Base-by-base conservation (phyloP, 345 rosid genomes). In the Salix viminalis region DNA sequence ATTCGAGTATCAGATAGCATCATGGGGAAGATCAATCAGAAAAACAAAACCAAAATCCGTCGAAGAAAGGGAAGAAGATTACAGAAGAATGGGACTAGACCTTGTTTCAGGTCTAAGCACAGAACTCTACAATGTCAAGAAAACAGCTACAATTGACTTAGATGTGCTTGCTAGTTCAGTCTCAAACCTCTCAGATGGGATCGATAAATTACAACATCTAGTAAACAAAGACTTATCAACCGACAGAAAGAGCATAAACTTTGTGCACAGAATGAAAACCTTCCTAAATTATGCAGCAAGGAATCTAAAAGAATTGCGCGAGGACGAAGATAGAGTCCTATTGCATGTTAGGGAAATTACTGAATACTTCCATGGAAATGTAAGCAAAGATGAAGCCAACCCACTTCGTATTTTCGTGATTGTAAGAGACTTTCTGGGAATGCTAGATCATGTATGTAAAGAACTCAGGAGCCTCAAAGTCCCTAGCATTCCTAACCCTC, bases 381-480 rank as follows among this genome's bases (percentile, higher is more conserved):
- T 86, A 79, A 89, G 89, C 86, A 95, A 92, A 82, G 94, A 94
- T 65, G 99, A 96, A 74, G 85, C 89, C 67, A 96, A 90, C 67
- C 98, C 97, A 15, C 89, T 96, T 7, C 79, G 93, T 75, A 96
- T 96, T 32, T 93, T 96, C 72, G 97, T 96, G 90, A 96, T 96
- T 73, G 99, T 93, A 23, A 96, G 99, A 76, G 99, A 96, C 74
- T 96, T 96, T 79, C 77, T 96, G 76, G 97, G 98, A 65, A 92
- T 92, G 98, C 72, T 96, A 81, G 99, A 92, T 85, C 91, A 91
- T 83, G 94, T 93, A 7, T 93, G 98, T 76, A 96, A 89, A 81
- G 98, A 92, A 76, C 86, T 96, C 75, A 96, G 97, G 76, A 87
- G 87, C 86, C 56, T 78, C 44, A 91, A 84, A 88, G 83, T 85